A percentile compares a stretch with the other conserved stretches of the same genome.
These are phyloP conservation scores for Fusarium floridanum DNA, from an alignment of 2,329 filamentous ascomycete species.

Conservation along the genomic window DNA sequence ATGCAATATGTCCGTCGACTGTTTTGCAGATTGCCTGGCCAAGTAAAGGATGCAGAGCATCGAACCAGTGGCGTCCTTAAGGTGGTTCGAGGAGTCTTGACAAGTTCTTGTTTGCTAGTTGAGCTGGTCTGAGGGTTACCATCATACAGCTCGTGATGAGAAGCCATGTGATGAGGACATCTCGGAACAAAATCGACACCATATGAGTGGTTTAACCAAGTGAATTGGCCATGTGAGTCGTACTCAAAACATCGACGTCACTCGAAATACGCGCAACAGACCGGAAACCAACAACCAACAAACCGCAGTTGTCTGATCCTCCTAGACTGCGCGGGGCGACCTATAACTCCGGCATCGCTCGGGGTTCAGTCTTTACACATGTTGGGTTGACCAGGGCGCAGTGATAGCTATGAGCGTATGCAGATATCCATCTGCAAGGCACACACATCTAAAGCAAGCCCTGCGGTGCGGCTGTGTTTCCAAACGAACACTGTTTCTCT, in stretches of 20 bases:
- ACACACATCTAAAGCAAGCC: constrained; percentile 4
- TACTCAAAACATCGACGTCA: not conserved
- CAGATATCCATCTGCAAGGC: not conserved
- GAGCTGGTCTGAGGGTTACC: not conserved
- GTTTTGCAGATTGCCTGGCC: not conserved
- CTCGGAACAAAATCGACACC: not conserved
- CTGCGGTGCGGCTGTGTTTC: not conserved
- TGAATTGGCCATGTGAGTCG: not conserved
- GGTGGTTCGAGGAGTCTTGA: not conserved
- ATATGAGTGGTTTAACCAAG: not conserved
- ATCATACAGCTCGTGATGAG: not conserved
- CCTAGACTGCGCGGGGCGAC: not conserved
- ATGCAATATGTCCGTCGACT: constrained; percentile 4
- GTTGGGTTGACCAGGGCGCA: not conserved
- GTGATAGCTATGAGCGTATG: not conserved
- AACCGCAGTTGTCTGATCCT: not conserved
- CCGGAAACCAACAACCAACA: not conserved
- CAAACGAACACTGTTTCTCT: not conserved
- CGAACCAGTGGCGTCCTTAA: not conserved
- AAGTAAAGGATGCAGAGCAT: not conserved
- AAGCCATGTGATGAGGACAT: not conserved
- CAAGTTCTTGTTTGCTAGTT: not conserved
- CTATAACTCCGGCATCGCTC: not conserved
- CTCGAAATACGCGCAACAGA: not conserved
- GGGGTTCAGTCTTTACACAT: not conserved